Percentiles rank a stretch among this genome's conserved stretches.
These are phyloP conservation scores for Spiraea crenata DNA, from an alignment of 331 rosid species.

Conservation along the genomic window DNA sequence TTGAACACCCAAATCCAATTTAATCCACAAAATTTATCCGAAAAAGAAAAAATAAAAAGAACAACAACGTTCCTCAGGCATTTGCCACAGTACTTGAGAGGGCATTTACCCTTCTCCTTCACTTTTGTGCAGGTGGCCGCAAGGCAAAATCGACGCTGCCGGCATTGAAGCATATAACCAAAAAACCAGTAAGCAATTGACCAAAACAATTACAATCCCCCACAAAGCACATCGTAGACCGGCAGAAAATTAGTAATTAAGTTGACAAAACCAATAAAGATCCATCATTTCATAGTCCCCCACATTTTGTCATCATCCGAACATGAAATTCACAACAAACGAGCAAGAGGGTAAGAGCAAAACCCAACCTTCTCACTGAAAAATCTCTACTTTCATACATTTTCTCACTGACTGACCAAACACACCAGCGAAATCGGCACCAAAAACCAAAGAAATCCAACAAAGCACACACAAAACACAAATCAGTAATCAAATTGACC, in stretches of 20 bases:
- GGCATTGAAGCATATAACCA: conserved; percentile 48
- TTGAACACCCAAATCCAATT: conserved; percentile 2
- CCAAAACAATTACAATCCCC: too few relatives aligned
- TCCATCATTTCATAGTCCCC: background rate
- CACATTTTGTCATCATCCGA: background rate
- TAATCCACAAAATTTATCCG: background rate
- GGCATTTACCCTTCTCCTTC: conserved; percentile 45
- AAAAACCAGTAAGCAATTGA: background rate
- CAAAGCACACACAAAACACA: too few relatives aligned
- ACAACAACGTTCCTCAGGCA: conserved; percentile 51
- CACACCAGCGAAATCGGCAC: background rate
- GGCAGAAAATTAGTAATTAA: background rate
- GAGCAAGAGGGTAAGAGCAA: background rate
- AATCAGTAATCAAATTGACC: background rate
- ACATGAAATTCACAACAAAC: background rate
- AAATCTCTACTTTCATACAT: background rate
- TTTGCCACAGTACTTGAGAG: conserved; percentile 48
- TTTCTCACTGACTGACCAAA: conserved; percentile 9
- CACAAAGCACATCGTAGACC: too few relatives aligned
- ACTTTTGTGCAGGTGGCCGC: conserved; percentile 50
- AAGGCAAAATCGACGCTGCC: conserved; percentile 60
- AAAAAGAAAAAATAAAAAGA: background rate
- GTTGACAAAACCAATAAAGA: background rate
- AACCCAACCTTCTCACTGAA: background rate
- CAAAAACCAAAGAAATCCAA: background rate